phyloP scores from a whole-genome alignment of 495 filamentous ascomycete genomes.

The Hyphodiscus hymeniophilus region DNA sequence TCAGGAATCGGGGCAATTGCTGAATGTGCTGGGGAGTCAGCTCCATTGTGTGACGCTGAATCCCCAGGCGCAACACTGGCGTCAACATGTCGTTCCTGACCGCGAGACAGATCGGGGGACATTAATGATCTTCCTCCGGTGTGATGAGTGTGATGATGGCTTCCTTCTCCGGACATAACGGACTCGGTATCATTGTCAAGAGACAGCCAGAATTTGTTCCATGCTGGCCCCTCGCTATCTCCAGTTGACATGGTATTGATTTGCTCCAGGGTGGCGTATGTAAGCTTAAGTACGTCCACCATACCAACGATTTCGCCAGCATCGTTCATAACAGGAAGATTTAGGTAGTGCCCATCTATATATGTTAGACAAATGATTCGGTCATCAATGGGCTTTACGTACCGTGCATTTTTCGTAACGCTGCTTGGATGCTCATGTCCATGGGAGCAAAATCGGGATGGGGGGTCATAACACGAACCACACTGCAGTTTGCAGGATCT shows the following conservation, averaged over 20 bases:
- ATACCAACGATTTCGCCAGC: conserved; percentile 95
- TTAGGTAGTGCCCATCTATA: conserved; percentile 92
- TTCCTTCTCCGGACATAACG: conserved; percentile 84
- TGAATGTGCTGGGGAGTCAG: conserved; percentile 66
- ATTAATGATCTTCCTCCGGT: conserved; percentile 57
- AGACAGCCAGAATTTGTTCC: conserved; percentile 99
- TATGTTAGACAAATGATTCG: not conserved
- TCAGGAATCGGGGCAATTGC: conserved; percentile 42
- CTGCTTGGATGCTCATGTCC: conserved; percentile 98
- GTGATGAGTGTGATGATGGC: conserved; percentile 46
- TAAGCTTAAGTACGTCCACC: conserved; percentile 97
- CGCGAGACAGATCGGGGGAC: conserved; percentile 65
- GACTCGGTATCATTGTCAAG: conserved; percentile 90
- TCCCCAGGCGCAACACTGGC: conserved; percentile 87
- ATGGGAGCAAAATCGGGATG: conserved; percentile 97
- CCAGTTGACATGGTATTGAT: conserved; percentile 61
- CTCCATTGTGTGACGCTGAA: conserved; percentile 86
- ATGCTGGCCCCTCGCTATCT: conserved; percentile 91
- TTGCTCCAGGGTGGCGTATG: conserved; percentile 96
- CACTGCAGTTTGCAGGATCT: conserved; percentile 90
- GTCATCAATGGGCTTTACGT: conserved; percentile 26
- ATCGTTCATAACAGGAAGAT: conserved; percentile 97
- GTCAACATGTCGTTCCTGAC: conserved; percentile 49
- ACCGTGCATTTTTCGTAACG: conserved; percentile 98
- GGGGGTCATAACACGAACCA: conserved; percentile 97